Evolutionary conservation across 805 yeast species (phyloP), one percentile per base, ranked within the genome.

Genomic region (Maudiozyma turicensis): DNA sequence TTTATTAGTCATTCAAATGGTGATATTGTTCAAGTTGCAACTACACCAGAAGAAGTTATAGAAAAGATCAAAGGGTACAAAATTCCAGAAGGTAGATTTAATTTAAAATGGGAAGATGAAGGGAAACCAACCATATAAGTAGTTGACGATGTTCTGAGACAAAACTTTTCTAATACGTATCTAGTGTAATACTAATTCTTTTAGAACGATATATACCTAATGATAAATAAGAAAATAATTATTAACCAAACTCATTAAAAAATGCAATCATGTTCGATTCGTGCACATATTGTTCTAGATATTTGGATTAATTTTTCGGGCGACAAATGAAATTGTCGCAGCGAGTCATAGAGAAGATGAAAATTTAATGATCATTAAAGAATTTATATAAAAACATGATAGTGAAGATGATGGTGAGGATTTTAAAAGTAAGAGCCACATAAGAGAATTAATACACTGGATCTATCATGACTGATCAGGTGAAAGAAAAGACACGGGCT

Each of bases 11-110:
- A 69, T 55, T 78, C 75, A 54, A 84, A 86, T 62, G 81, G 85
- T 35, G 74, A 74, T 35, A 84, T 87, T 52, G 72, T 87, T 49
- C 77, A 77, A 48, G 83, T 84, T 40, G 95, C 89, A 9, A 71
- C 71, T 43, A 77, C 83, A 2, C 76, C 82, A 2, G 82, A 80
- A 49, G 91, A 84, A 62, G 93, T 83, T 13, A 64, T 87, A 34
- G 69, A 73, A 32, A 73, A 75, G 46, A 76, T 87, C 53, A 78
- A 79, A 43, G 68, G 76, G 43, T 87, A 82, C 60, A 67, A 70
- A 44, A 76, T 77, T 8, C 87, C 95, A 10, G 82, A 80, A 11
- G 95, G 90, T 3, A 73, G 89, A 58, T 84, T 81, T 65, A 79
- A 80, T 60, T 71, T 87, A 58, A 73, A 80, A 53, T 87, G 96